These are phyloP conservation scores for Boletus eberwhitei DNA, from an alignment of 768 basidiomycete genomes.

Conservation along the genomic window DNA sequence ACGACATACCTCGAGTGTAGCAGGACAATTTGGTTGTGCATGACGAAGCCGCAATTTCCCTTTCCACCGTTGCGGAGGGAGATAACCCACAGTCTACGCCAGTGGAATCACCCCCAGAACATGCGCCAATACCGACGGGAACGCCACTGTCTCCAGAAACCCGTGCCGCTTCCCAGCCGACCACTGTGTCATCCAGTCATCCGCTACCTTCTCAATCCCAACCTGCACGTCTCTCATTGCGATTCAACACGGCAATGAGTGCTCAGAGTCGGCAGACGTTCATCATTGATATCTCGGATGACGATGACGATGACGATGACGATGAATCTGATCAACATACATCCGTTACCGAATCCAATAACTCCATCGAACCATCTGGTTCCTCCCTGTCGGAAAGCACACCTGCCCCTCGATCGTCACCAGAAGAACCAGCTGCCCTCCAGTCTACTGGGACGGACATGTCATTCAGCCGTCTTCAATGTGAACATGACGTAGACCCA, in stretches of 20 bases:
- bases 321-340: conserved; percentile 2
- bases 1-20: conserved; percentile 10
- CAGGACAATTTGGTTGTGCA: conserved; percentile 7
- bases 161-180: background rate
- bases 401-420: background rate
- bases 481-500: conserved; percentile 39
- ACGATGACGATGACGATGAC: conserved; percentile 28
- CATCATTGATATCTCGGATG: conserved; percentile 33
- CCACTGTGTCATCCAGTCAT: background rate
- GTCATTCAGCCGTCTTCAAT: conserved; percentile 13
- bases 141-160: conserved; percentile 10
- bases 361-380: background rate
- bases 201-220: conserved; percentile 1
- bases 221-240: conserved; percentile 13
- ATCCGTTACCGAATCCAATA: background rate
- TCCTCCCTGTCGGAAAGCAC: background rate
- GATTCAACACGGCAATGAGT: conserved; percentile 27
- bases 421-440: background rate
- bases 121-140: background rate
- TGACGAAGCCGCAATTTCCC: background rate
- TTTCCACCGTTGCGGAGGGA: background rate
- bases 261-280: conserved; percentile 24
- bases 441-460: conserved; percentile 7
- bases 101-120: background rate
- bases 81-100: conserved; percentile 1